A percentile compares a stretch with the other conserved stretches of the same genome.
phyloP scores from a whole-genome alignment of 805 yeast species.

The Kuraishia borneana region DNA sequence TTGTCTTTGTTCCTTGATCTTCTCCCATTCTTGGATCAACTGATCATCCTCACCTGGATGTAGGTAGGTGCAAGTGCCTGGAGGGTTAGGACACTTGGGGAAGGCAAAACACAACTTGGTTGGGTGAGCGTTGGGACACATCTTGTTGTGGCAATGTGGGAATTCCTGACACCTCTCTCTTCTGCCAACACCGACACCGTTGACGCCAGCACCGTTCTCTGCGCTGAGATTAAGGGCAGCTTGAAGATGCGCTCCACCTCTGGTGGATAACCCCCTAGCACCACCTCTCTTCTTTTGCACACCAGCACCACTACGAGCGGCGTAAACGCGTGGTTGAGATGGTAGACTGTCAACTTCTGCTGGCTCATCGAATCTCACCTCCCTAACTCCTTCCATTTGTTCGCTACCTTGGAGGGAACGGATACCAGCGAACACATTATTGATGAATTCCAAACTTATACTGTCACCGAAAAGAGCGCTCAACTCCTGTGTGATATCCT shows the following conservation, averaged over 20 bases:
- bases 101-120: conserved; percentile 61
- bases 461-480: conserved; percentile 49
- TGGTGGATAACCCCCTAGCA: conserved; percentile 20
- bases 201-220: conserved; percentile 6
- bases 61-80: conserved; percentile 73
- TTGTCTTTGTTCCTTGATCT: conserved; percentile 34
- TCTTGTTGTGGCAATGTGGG: conserved; percentile 57
- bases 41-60: conserved; percentile 83
- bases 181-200: conserved; percentile 21
- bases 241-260: conserved; percentile 28
- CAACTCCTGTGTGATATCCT: conserved; percentile 51
- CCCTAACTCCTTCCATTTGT: conserved; percentile 3
- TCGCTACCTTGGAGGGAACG: conserved; percentile 20
- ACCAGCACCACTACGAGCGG: conserved; percentile 12
- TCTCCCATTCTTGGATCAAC: conserved; percentile 56
- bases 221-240: conserved; percentile 26
- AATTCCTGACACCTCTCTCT: conserved; percentile 59
- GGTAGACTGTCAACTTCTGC: conserved; percentile 6
- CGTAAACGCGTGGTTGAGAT: conserved; percentile 12
- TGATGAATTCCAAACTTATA: conserved; percentile 46
- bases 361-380: conserved; percentile 1
- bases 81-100: conserved; percentile 69
- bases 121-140: conserved; percentile 74
- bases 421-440: conserved; percentile 47
- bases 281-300: conserved; percentile 7